Conservation (phyloP, 2,329 filamentous ascomycete genomes). For the Claviceps sp. region DNA sequence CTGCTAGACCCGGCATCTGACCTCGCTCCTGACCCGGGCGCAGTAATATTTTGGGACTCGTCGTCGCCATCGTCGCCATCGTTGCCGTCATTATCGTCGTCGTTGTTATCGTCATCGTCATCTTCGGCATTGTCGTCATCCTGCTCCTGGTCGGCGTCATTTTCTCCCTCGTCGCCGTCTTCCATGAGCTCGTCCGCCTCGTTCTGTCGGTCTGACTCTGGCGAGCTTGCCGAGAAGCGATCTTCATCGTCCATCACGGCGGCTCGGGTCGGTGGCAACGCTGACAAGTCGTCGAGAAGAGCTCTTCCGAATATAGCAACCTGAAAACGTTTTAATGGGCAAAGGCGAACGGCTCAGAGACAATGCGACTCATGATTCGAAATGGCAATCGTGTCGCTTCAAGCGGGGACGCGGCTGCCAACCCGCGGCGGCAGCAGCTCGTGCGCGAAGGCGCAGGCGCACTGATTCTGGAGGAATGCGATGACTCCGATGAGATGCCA, state of each 20-base stretch:
- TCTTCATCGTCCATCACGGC: constrained; percentile 20
- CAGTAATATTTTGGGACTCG: constrained; percentile 13
- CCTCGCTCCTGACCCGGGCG: constrained; percentile 2
- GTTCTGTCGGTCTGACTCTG: constrained; percentile 21
- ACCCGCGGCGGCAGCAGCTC: background rate
- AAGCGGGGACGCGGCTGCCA: background rate
- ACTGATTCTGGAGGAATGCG: background rate
- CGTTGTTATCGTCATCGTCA: constrained; percentile 21
- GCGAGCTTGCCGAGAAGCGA: constrained; percentile 18
- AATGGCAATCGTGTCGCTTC: background rate
- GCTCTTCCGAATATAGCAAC: background rate
- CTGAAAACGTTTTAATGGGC: background rate
- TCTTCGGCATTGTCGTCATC: constrained; percentile 24
- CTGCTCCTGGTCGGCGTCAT: constrained; percentile 24
- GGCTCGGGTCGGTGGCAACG: background rate
- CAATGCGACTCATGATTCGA: background rate
- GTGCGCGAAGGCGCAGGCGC: background rate
- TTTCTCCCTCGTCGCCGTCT: constrained; percentile 28
- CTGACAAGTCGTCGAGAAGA: background rate
- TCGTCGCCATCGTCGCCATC: constrained; percentile 26
- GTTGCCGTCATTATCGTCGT: constrained; percentile 27
- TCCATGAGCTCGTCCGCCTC: constrained; percentile 48
- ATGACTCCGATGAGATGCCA: background rate
- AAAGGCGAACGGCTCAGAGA: background rate
- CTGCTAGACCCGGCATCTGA: constrained; percentile 9